Conservation (phyloP, 1,284 basidiomycete genomes). For the Marasmius tenuissimus region DNA sequence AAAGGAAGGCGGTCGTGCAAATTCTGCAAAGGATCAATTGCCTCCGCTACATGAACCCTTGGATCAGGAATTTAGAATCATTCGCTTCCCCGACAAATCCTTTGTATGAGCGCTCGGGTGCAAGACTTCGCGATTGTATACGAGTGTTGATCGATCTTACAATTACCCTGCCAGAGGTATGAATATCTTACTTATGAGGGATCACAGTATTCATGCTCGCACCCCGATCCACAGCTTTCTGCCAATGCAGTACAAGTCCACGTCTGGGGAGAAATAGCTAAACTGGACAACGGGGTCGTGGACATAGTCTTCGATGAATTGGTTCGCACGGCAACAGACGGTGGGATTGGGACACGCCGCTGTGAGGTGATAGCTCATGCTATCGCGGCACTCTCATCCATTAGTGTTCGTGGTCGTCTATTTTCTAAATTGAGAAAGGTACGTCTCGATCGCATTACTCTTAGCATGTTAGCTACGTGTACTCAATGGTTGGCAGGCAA, state of each 20-base stretch:
- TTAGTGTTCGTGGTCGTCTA: constrained; percentile 76
- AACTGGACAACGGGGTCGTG: constrained; percentile 62
- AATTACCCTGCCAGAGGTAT: constrained; percentile 66
- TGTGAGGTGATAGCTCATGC: constrained; percentile 79
- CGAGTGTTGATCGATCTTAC: constrained; percentile 77
- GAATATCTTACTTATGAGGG: constrained; percentile 14
- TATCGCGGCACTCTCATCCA: constrained; percentile 72
- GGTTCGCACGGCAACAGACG: constrained; percentile 77
- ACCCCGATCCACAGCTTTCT: constrained; percentile 48
- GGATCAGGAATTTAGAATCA: constrained; percentile 77
- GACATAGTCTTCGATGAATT: constrained; percentile 79
- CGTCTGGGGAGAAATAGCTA: constrained; percentile 76
- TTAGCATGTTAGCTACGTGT: constrained; percentile 1
- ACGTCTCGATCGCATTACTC: constrained; percentile 14
- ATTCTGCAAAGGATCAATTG: constrained; percentile 65
- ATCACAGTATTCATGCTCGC: neutral
- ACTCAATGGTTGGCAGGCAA: constrained; percentile 43
- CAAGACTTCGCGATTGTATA: constrained; percentile 75
- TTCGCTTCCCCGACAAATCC: constrained; percentile 71
- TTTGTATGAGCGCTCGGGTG: constrained; percentile 68
- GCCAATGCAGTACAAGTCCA: constrained; percentile 62
- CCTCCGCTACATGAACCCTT: constrained; percentile 81
- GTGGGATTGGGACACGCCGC: constrained; percentile 72
- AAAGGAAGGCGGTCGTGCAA: constrained; percentile 40
- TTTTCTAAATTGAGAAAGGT: constrained; percentile 80